Conservation (phyloP, 257 asterid species). For the Solanum chaucha region DNA sequence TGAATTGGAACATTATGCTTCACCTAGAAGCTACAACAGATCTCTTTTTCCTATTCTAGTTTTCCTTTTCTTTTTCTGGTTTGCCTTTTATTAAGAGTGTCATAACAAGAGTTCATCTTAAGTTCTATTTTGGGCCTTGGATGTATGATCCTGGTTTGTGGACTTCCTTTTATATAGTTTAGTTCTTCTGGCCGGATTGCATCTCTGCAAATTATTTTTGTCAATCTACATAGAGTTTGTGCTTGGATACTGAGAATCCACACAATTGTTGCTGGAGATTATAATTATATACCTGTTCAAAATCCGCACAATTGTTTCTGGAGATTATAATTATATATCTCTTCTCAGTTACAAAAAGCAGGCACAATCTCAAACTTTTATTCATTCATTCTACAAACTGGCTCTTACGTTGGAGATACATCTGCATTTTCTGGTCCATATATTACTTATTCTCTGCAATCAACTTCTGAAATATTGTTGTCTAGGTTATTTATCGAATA, state of each 20-base stretch:
- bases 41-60: neutral
- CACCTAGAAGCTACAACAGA: neutral
- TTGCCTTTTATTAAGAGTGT: neutral
- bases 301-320: neutral
- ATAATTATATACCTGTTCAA: neutral
- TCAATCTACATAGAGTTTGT: neutral
- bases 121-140: neutral
- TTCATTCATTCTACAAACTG: neutral
- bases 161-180: neutral
- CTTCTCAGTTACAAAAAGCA: neutral
- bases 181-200: neutral
- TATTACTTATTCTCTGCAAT: neutral
- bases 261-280: neutral
- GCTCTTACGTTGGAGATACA: neutral
- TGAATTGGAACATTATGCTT: neutral
- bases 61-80: neutral
- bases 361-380: neutral
- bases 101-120: neutral
- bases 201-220: neutral
- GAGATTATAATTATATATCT: neutral
- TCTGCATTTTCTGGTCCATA: neutral
- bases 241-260: neutral
- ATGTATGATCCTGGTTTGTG: neutral
- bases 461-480: neutral
- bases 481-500: constrained; percentile 79